Evolutionary conservation across 495 filamentous ascomycete genomes (phyloP).

Genomic region (Penicillium canescens): DNA sequence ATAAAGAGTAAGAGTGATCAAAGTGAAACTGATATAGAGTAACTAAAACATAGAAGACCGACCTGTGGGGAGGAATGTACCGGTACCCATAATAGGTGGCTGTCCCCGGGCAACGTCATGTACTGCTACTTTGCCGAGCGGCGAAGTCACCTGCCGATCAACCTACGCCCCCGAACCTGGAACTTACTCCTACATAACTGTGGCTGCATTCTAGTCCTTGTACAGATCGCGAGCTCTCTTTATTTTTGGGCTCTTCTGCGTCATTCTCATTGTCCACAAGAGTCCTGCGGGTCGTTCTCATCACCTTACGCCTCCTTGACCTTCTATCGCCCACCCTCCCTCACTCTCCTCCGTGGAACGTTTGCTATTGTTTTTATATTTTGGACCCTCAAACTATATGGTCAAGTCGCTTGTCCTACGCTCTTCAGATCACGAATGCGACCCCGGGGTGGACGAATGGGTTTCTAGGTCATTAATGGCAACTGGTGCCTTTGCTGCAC

Average conservation of each 20-base stretch:
- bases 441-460: conserved; percentile 43
- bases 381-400: conserved; percentile 7
- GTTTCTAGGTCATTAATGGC: conserved; percentile 44
- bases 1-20: not conserved
- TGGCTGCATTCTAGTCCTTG: conserved; percentile 1
- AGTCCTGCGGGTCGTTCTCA: conserved; percentile 25
- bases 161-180: conserved; percentile 7
- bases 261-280: conserved; percentile 2
- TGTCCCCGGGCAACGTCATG: conserved; percentile 15
- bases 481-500: conserved; percentile 41
- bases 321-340: conserved; percentile 20
- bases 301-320: conserved; percentile 15
- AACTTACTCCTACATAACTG: conserved; percentile 6
- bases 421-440: conserved; percentile 35
- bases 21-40: too few species aligned
- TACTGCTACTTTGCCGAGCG: conserved; percentile 25
- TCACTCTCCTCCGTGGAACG: conserved; percentile 1
- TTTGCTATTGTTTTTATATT: conserved; percentile 2
- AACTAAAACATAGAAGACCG: not conserved
- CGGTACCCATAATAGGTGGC: conserved; percentile 9
- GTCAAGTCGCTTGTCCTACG: not conserved
- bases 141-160: conserved; percentile 32
- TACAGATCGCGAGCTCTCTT: not conserved
- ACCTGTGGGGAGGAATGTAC: conserved; percentile 5
- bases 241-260: conserved; percentile 2